Conservation (phyloP, 306 rosid genomes). For the Prinsepia uniflora region DNA sequence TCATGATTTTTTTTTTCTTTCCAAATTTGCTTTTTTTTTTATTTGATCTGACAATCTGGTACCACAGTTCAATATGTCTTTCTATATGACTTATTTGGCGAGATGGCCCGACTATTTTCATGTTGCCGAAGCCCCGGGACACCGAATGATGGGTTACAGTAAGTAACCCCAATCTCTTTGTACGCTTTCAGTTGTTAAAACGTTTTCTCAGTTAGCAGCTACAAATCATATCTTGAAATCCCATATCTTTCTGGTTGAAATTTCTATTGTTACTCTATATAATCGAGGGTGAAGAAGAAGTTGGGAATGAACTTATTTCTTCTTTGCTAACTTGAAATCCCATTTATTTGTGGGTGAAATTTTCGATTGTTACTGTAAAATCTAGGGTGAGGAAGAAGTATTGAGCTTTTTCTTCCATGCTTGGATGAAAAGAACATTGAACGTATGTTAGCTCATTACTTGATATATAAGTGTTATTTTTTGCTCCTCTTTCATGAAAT, state of each 20-base stretch:
- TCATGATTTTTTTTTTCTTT: not conserved
- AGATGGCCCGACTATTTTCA: constrained; percentile 99
- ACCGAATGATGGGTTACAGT: constrained; percentile 94
- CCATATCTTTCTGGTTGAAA: not conserved
- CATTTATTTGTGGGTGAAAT: not conserved
- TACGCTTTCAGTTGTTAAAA: not conserved
- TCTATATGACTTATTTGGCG: constrained; percentile 95
- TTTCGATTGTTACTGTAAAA: not conserved
- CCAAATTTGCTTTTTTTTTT: not conserved
- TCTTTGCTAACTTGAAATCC: not conserved
- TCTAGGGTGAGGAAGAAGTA: not conserved
- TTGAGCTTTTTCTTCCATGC: not conserved
- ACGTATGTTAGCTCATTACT: not conserved
- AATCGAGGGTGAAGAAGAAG: constrained; percentile 1
- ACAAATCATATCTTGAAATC: not conserved
- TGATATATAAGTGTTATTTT: not conserved
- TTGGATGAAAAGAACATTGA: not conserved
- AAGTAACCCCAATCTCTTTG: constrained; percentile 24
- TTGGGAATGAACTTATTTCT: not conserved
- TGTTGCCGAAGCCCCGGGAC: constrained; percentile 80
- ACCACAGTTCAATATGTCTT: constrained; percentile 88
- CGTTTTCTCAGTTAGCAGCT: not conserved
- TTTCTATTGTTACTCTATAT: not conserved
- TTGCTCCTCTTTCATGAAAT: not conserved
- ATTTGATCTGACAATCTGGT: not conserved